Percentiles rank a stretch among this genome's conserved stretches.
phyloP scores from a whole-genome alignment of 805 yeast genomes.

The Yarrowia sp. region DNA sequence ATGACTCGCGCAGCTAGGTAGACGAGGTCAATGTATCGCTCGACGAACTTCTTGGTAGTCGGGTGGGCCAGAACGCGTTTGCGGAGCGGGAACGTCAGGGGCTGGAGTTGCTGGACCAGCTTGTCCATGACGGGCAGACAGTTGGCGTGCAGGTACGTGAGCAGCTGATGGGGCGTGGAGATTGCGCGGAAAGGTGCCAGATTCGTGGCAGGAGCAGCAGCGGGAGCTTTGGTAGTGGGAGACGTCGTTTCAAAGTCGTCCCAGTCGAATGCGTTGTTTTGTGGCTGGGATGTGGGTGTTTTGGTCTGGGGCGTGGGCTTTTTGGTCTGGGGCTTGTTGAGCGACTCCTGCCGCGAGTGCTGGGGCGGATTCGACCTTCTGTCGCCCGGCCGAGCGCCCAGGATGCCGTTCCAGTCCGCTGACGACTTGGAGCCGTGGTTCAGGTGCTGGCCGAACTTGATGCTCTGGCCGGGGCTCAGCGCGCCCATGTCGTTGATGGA shows the following conservation, averaged over 20 bases:
- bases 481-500: conserved; percentile 27
- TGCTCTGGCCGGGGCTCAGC: conserved; percentile 9
- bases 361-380: neutral
- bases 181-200: neutral
- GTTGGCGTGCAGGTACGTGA: conserved; percentile 31
- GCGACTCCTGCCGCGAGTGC: neutral
- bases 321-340: neutral
- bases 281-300: neutral
- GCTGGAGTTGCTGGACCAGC: conserved; percentile 29
- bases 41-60: conserved; percentile 31
- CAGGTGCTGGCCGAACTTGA: conserved; percentile 33
- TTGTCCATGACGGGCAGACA: conserved; percentile 29
- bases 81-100: conserved; percentile 31
- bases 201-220: neutral
- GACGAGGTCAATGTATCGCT: conserved; percentile 31
- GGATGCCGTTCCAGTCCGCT: conserved; percentile 31
- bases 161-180: conserved; percentile 37
- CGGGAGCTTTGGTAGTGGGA: neutral
- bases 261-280: conserved; percentile 2
- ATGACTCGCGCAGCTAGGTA: conserved; percentile 32
- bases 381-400: conserved; percentile 28
- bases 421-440: conserved; percentile 4
- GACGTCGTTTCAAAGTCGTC: neutral
- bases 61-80: conserved; percentile 32
- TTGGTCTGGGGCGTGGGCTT: neutral